A percentile compares a stretch with the other conserved stretches of the same genome.
Evolutionary conservation across 306 rosid species (phyloP).

Genomic region (Hippophae rhamnoides): DNA sequence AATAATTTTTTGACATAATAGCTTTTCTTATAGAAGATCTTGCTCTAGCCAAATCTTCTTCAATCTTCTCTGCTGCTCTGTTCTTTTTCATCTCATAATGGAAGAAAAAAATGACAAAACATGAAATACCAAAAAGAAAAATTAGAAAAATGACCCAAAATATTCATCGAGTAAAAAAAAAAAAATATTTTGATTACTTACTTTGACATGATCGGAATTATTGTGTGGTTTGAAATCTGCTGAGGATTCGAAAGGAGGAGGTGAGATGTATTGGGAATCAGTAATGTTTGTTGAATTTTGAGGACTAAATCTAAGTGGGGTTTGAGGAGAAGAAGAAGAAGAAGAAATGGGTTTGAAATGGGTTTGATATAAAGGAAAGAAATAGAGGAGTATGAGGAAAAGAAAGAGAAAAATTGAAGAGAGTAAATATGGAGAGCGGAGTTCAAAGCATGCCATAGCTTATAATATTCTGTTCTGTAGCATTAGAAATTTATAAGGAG

Average conservation of each 20-base stretch:
- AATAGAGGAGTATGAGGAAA: slow-evolving; percentile 2
- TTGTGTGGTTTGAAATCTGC: background rate
- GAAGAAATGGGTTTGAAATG: background rate
- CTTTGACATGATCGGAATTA: slow-evolving; percentile 9
- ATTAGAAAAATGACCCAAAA: background rate
- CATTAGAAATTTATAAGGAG: background rate
- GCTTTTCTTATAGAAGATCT: slow-evolving; percentile 18
- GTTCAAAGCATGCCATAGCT: slow-evolving; percentile 10
- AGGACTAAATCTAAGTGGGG: background rate
- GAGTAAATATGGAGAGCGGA: slow-evolving; percentile 17
- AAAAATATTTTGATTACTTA: background rate
- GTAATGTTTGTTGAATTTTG: background rate
- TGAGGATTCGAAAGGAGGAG: background rate
- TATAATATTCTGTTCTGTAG: background rate
- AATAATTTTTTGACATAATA: slow-evolving; percentile 4
- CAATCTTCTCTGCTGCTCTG: slow-evolving; percentile 9
- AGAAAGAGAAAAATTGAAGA: slow-evolving; percentile 12
- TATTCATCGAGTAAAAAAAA: background rate
- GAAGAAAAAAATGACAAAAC: background rate
- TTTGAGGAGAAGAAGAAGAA: slow-evolving; percentile 4
- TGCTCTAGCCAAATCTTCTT: slow-evolving; percentile 21
- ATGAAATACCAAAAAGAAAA: background rate
- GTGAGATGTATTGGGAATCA: background rate
- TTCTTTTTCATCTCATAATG: background rate
- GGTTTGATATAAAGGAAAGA: slow-evolving; percentile 9